These are phyloP conservation scores for Limonium bicolor DNA, from an alignment of 148 eudicot species.

Conservation along the genomic window DNA sequence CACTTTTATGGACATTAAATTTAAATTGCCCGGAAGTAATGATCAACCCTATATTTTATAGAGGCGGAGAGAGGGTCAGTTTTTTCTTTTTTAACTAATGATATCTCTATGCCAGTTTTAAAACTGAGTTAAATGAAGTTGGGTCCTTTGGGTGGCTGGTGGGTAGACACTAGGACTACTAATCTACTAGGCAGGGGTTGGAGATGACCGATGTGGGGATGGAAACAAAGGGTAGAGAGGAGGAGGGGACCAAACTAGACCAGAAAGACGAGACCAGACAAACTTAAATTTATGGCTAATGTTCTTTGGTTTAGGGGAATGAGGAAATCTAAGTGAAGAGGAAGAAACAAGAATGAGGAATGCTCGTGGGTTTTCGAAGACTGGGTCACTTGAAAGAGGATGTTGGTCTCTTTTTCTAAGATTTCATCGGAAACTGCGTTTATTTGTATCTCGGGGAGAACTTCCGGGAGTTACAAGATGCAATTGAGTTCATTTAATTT, in stretches of 20 bases:
- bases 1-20: too few relatives aligned
- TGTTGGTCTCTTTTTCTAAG: constrained; percentile 98
- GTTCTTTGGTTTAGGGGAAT: background rate
- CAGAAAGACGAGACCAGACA: constrained; percentile 1
- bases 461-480: too few relatives aligned
- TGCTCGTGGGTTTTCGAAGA: constrained; percentile 97
- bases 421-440: constrained; percentile 60
- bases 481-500: too few relatives aligned
- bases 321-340: background rate
- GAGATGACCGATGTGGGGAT: background rate
- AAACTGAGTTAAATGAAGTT: too few relatives aligned
- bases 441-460: too few relatives aligned
- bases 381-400: constrained; percentile 61
- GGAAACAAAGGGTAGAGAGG: background rate
- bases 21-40: too few relatives aligned
- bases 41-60: too few relatives aligned
- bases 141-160: constrained; percentile 1
- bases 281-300: constrained; percentile 5
- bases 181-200: background rate
- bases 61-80: too few relatives aligned
- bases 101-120: too few relatives aligned
- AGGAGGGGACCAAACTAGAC: background rate
- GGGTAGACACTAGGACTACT: background rate
- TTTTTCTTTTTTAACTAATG: too few relatives aligned
- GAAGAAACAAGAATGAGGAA: constrained; percentile 1